Conservation (phyloP, 2,329 filamentous ascomycete genomes). For the Verruconis gallopava region DNA sequence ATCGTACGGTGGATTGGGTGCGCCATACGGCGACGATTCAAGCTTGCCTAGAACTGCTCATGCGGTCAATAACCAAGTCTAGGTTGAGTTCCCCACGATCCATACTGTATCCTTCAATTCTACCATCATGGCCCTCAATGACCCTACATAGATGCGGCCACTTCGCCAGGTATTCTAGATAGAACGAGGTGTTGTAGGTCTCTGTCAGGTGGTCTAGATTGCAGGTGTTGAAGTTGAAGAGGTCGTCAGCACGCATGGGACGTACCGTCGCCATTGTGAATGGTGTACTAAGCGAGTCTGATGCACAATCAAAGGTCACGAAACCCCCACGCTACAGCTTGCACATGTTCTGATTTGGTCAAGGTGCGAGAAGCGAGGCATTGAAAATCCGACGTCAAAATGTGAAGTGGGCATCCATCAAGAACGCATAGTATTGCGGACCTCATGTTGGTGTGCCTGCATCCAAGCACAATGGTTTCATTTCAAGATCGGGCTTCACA, state of each 20-base stretch:
- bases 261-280: conserved; percentile 68
- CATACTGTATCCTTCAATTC: conserved; percentile 88
- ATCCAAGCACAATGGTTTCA: too few species aligned
- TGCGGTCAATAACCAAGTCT: neutral
- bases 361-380: too few species aligned
- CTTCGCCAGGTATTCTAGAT: conserved; percentile 87
- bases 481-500: too few species aligned
- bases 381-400: too few species aligned
- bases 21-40: conserved; percentile 57
- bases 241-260: conserved; percentile 69
- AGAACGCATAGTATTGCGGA: too few species aligned
- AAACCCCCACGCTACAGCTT: too few species aligned
- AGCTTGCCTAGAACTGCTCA: conserved; percentile 84
- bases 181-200: conserved; percentile 92
- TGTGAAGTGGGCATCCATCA: too few species aligned
- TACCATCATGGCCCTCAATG: conserved; percentile 72
- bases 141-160: conserved; percentile 94
- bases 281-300: too few species aligned
- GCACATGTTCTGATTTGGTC: too few species aligned
- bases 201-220: conserved; percentile 97
- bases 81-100: too few species aligned
- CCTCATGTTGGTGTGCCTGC: too few species aligned
- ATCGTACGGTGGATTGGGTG: conserved; percentile 58
- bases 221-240: conserved; percentile 82
- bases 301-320: too few species aligned